Evolutionary conservation across 495 filamentous ascomycete species (phyloP).

Genomic region (Amphirosellinia nigrospora): DNA sequence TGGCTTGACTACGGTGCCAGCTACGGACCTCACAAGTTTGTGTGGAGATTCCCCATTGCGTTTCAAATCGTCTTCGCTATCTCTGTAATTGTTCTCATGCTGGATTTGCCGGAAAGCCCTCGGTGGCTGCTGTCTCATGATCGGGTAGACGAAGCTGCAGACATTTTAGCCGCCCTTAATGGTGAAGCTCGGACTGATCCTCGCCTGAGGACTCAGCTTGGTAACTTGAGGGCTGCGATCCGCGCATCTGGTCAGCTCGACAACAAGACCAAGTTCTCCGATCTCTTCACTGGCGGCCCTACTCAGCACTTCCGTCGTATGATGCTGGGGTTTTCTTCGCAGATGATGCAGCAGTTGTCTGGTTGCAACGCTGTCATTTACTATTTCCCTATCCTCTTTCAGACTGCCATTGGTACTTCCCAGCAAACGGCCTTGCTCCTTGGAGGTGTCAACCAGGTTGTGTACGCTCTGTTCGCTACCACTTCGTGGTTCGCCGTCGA

Average conservation of each 20-base stretch:
- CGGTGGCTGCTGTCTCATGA: conserved; percentile 73
- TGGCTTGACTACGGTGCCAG: conserved; percentile 77
- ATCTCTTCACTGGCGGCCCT: conserved; percentile 62
- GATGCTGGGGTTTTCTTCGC: conserved; percentile 59
- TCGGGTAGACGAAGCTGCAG: conserved; percentile 65
- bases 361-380: conserved; percentile 78
- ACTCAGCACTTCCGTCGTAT: conserved; percentile 65
- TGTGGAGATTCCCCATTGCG: conserved; percentile 76
- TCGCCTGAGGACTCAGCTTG: conserved; percentile 59
- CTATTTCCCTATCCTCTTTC: conserved; percentile 55
- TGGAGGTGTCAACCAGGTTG: conserved; percentile 51
- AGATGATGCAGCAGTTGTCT: conserved; percentile 76
- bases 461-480: conserved; percentile 76
- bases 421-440: conserved; percentile 36
- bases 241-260: conserved; percentile 48
- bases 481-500: conserved; percentile 78
- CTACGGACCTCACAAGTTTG: conserved; percentile 63
- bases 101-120: conserved; percentile 71
- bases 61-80: conserved; percentile 74
- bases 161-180: conserved; percentile 68
- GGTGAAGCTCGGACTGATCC: conserved; percentile 59
- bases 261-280: conserved; percentile 54
- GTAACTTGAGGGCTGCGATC: conserved; percentile 65
- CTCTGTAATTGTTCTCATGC: conserved; percentile 65
- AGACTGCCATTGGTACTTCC: conserved; percentile 42